Evolutionary conservation across 306 rosid genomes (phyloP), one percentile per base, ranked within the genome.

Genomic region (Argentina anserina): DNA sequence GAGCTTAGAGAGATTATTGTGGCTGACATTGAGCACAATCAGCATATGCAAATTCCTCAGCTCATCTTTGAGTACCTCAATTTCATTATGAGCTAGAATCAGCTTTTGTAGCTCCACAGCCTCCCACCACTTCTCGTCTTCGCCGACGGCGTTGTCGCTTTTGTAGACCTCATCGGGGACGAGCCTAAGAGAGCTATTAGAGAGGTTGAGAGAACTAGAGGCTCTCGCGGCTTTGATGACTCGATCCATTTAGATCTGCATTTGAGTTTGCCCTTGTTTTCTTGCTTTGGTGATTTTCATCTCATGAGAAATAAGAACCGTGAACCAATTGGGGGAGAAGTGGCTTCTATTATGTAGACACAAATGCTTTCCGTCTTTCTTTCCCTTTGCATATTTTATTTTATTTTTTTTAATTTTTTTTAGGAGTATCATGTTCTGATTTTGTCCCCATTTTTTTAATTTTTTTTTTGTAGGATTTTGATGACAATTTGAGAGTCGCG

Each of bases 61-160:
- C 61, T 93, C 97, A 26, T 93, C 97, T 74, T 63, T 89, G 74
- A 93, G 55, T 29, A 66, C 70, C 53, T 85, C 81, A 75, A 93
- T 93, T n/a, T 80, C 66, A 76, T 91, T 93, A 80, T 93, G 98
- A 73, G 96, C 96, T 72, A 93, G 74, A 80, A 93, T 86, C 60
- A 93, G 90, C 83, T 93, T 93, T 70, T 85, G 96, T 21, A 93
- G 90, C 87, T 93, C 96, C 88, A 89, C 92, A 75, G 94, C 89
- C 93, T 93, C 97, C 98, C 98, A 93, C 97, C 97, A 93, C 72
- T 90, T 93, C 76, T 93, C 97, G 64, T 86, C 96, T 15, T 43
- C 82, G 8, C 82, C 88, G 36, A 81, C 77, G 0, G 94, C 90
- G 21, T 89, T 89, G 50, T 87, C 78, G 76, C 88, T 87, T 50